Evolutionary conservation across 129 eudicot species (phyloP).

Genomic region (Ambrosia trifida): DNA sequence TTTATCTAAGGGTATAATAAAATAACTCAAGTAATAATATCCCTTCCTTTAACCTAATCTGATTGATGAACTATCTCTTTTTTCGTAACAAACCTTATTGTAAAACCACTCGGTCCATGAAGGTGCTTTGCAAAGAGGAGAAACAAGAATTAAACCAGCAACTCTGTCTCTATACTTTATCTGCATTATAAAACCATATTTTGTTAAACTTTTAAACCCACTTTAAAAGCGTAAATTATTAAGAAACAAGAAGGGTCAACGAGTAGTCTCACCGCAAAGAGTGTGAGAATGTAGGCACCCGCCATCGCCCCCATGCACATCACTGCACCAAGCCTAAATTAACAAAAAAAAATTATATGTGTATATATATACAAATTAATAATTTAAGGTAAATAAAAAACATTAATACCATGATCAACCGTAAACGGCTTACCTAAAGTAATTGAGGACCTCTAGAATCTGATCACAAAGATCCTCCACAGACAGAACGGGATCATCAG

Average conservation of each 20-base stretch:
- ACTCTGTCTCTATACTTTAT: constrained; percentile 83
- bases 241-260: not conserved
- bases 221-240: not conserved
- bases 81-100: constrained; percentile 62
- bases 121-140: constrained; percentile 94
- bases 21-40: no score
- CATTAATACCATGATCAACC: not conserved
- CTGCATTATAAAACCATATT: constrained; percentile 46
- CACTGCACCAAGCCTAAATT: constrained; percentile 86
- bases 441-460: constrained; percentile 70
- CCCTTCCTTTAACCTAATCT: not conserved
- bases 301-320: constrained; percentile 99
- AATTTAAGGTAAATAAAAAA: not conserved
- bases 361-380: not conserved
- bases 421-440: constrained; percentile 44
- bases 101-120: constrained; percentile 97
- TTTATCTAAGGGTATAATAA: not conserved
- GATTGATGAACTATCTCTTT: not conserved
- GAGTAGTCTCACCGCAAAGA: constrained; percentile 70
- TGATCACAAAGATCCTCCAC: constrained; percentile 71
- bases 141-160: constrained; percentile 87
- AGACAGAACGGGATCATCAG: constrained; percentile 53
- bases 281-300: constrained; percentile 90
- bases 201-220: constrained; percentile 4
- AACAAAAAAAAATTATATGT: constrained; percentile 10